Percentiles rank a stretch among this genome's conserved stretches.
These are phyloP conservation scores for Lentinula aciculospora DNA, from an alignment of 768 basidiomycete species.

Conservation along the genomic window DNA sequence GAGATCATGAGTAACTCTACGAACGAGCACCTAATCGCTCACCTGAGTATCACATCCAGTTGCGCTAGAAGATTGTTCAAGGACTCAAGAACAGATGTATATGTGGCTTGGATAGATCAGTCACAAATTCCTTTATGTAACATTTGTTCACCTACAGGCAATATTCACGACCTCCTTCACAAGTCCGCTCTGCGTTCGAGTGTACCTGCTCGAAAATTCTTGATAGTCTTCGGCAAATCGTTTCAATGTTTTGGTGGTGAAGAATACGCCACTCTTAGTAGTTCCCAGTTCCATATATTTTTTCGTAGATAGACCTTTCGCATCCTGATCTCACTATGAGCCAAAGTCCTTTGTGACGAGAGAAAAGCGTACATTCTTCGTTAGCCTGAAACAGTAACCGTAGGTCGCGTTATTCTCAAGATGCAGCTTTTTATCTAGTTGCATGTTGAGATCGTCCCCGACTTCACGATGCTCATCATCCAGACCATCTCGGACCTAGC, in stretches of 20 bases:
- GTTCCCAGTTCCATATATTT: constrained; percentile 82
- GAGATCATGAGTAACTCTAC: not conserved
- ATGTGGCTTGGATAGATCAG: constrained; percentile 60
- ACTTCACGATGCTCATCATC: constrained; percentile 75
- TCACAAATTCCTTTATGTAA: not conserved
- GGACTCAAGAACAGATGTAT: constrained; percentile 81
- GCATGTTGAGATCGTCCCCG: constrained; percentile 67
- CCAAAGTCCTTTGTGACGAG: not conserved
- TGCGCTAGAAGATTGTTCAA: constrained; percentile 84
- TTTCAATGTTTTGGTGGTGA: constrained; percentile 77
- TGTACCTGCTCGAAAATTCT: constrained; percentile 64
- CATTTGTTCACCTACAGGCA: constrained; percentile 56
- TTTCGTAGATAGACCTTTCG: constrained; percentile 57
- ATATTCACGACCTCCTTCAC: constrained; percentile 93
- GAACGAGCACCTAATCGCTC: constrained; percentile 8
- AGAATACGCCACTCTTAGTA: constrained; percentile 82
- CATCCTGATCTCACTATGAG: constrained; percentile 53
- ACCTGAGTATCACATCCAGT: constrained; percentile 90
- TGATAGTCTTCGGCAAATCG: constrained; percentile 65
- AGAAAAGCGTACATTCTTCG: constrained; percentile 62
- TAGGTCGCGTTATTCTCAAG: constrained; percentile 86
- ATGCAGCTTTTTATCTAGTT: constrained; percentile 93
- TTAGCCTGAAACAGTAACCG: constrained; percentile 90
- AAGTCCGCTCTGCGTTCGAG: constrained; percentile 68
- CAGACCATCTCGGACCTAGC: constrained; percentile 65